phyloP scores from a whole-genome alignment of 2,329 filamentous ascomycete genomes.

The Aspergillus fischeri region DNA sequence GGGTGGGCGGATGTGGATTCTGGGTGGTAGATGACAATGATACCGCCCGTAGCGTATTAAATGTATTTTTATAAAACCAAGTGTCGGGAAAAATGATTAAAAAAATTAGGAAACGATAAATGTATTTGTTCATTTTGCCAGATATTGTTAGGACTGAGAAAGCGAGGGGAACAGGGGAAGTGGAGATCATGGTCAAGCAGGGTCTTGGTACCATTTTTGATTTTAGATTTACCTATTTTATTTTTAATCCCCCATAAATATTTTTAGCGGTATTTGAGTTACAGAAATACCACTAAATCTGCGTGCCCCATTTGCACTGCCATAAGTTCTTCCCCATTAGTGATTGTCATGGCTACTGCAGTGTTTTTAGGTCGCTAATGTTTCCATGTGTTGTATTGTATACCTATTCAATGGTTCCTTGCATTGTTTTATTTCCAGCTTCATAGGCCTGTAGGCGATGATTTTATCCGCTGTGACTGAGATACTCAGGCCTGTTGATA shows the following conservation, averaged over 20 bases:
- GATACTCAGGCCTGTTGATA: neutral
- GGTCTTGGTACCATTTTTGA: neutral
- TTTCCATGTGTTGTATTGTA: neutral
- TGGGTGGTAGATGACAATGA: constrained; percentile 14
- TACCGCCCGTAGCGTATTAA: constrained; percentile 11
- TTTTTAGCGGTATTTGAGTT: neutral
- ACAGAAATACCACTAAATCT: neutral
- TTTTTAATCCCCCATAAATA: neutral
- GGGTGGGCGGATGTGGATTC: constrained; percentile 12
- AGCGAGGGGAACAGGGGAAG: neutral
- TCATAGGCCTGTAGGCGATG: neutral
- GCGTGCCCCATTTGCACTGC: neutral
- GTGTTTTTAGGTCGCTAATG: no score
- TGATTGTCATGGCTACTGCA: no score
- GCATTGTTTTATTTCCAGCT: neutral
- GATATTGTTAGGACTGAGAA: neutral
- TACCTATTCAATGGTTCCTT: neutral
- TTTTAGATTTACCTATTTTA: neutral
- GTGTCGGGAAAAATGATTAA: neutral
- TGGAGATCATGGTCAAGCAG: neutral
- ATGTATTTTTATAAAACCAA: constrained; percentile 1
- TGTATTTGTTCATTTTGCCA: neutral
- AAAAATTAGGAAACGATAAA: neutral
- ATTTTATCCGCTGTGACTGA: neutral
- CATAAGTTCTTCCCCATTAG: neutral